Conservation (phyloP, 2,329 filamentous ascomycete genomes). For the Fonsecaea erecta region DNA sequence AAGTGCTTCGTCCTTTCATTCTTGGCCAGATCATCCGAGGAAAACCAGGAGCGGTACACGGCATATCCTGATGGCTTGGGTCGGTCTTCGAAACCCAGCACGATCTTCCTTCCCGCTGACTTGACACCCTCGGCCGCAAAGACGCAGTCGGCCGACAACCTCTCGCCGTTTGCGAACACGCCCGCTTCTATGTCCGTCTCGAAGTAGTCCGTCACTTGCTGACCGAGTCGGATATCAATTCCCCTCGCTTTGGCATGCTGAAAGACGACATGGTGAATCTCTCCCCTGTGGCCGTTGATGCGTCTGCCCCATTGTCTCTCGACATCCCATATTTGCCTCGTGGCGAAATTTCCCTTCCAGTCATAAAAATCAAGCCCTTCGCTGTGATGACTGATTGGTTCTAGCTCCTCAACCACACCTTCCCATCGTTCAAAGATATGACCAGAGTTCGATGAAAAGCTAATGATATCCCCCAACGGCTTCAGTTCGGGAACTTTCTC, state of each 20-base stretch:
- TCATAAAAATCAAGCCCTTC: slow-evolving; percentile 39
- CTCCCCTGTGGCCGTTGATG: slow-evolving; percentile 44
- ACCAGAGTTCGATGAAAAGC: slow-evolving; percentile 39
- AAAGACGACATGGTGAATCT: slow-evolving; percentile 44
- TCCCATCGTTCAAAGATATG: slow-evolving; percentile 42
- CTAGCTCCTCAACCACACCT: slow-evolving; percentile 42
- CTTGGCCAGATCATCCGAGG: slow-evolving; percentile 52
- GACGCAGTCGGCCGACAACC: slow-evolving; percentile 30
- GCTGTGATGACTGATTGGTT: slow-evolving; percentile 42
- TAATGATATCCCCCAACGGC: slow-evolving; percentile 56
- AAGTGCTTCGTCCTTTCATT: slow-evolving; percentile 60
- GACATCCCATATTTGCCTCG: slow-evolving; percentile 42
- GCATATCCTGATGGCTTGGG: slow-evolving; percentile 44
- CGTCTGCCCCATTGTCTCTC: slow-evolving; percentile 41
- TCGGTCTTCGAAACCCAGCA: slow-evolving; percentile 42
- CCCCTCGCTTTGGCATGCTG: slow-evolving; percentile 40
- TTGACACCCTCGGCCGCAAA: slow-evolving; percentile 33
- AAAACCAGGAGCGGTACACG: slow-evolving; percentile 40
- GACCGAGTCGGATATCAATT: slow-evolving; percentile 41
- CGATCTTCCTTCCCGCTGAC: slow-evolving; percentile 32
- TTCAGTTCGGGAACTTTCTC: slow-evolving; percentile 54
- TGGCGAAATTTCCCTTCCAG: slow-evolving; percentile 41
- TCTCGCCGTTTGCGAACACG: slow-evolving; percentile 33
- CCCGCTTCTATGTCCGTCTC: slow-evolving; percentile 43
- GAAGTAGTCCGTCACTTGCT: slow-evolving; percentile 41